Evolutionary conservation across 1,284 basidiomycete genomes (phyloP).

Genomic region (Microbotryum silenes-acaulis): DNA sequence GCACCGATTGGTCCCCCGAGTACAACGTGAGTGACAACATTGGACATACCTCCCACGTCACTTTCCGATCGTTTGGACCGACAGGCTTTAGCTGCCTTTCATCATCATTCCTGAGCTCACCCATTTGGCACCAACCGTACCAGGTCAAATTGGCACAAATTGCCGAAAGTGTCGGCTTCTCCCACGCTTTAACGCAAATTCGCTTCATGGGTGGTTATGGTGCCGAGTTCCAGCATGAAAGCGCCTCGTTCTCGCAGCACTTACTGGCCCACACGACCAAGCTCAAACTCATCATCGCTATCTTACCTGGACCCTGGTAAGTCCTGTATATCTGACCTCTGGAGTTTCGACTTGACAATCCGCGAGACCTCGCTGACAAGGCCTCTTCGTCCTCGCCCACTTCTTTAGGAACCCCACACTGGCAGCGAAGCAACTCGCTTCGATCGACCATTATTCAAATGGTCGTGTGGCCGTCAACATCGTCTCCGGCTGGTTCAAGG

Average conservation of each 20-base stretch:
- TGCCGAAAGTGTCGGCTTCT: conserved; percentile 15
- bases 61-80: no score
- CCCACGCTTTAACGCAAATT: conserved; percentile 20
- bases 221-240: conserved; percentile 22
- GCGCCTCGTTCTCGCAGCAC: conserved; percentile 20
- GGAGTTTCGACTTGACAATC: no score
- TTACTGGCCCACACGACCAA: conserved; percentile 16
- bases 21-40: conserved; percentile 12
- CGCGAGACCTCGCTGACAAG: no score
- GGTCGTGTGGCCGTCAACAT: conserved; percentile 19
- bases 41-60: no score
- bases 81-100: no score
- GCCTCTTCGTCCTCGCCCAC: background rate
- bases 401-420: conserved; percentile 11
- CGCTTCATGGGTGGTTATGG: conserved; percentile 21
- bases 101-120: no score
- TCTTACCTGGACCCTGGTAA: conserved; percentile 20
- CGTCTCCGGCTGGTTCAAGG: conserved; percentile 23
- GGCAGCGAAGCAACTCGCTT: conserved; percentile 17
- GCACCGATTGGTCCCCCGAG: conserved; percentile 12
- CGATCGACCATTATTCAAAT: conserved; percentile 14
- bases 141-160: conserved; percentile 18
- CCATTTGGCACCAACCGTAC: background rate
- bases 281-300: conserved; percentile 18
- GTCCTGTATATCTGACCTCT: background rate